Evolutionary conservation across 2,329 filamentous ascomycete species (phyloP).

Genomic region (Microdochium bolleyi): DNA sequence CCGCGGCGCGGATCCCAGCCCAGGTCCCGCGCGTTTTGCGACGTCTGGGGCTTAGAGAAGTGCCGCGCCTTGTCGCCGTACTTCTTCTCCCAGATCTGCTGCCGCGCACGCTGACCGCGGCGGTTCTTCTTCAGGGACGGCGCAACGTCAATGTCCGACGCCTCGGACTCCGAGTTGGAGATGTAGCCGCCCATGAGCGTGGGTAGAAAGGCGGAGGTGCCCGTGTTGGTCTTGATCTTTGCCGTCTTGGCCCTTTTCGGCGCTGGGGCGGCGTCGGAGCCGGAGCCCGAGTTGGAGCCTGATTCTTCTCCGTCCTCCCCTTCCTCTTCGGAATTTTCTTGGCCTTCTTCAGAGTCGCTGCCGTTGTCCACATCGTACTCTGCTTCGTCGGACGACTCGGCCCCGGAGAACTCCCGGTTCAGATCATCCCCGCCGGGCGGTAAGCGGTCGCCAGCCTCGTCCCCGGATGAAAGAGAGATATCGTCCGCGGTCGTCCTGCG

Average conservation of each 20-base stretch:
- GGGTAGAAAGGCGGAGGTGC: slow-evolving; percentile 59
- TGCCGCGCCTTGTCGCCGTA: slow-evolving; percentile 66
- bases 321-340: slow-evolving; percentile 18
- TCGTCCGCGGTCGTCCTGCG: slow-evolving; percentile 11
- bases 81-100: slow-evolving; percentile 75
- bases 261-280: slow-evolving; percentile 12
- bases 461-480: slow-evolving; percentile 14
- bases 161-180: slow-evolving; percentile 61
- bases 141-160: slow-evolving; percentile 58
- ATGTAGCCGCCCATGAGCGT: slow-evolving; percentile 74
- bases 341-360: slow-evolving; percentile 10
- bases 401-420: slow-evolving; percentile 5
- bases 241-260: slow-evolving; percentile 19
- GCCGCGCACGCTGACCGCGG: slow-evolving; percentile 68
- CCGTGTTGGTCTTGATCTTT: slow-evolving; percentile 11
- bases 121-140: slow-evolving; percentile 60
- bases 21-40: slow-evolving; percentile 29
- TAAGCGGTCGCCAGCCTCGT: not conserved
- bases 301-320: slow-evolving; percentile 17
- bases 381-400: slow-evolving; percentile 3
- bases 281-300: slow-evolving; percentile 13
- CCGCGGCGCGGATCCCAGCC: slow-evolving; percentile 53
- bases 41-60: slow-evolving; percentile 31
- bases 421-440: not conserved
- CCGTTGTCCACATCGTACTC: slow-evolving; percentile 9